These are phyloP conservation scores for Pholiota molesta DNA, from an alignment of 768 basidiomycete genomes.

Conservation along the genomic window DNA sequence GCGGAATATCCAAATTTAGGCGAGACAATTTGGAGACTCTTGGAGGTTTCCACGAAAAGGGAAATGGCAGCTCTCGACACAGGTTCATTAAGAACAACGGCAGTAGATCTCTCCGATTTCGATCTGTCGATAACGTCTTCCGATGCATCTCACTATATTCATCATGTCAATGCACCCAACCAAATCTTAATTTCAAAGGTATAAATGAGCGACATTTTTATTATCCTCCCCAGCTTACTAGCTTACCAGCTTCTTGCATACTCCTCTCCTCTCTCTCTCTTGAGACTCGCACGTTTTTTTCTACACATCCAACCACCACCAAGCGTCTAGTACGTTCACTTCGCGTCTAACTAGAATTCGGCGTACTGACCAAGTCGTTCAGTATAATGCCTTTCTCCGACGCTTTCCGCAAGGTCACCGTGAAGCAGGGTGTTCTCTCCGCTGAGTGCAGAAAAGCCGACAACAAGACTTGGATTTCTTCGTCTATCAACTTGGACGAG, in stretches of 20 bases:
- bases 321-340: too few relatives aligned
- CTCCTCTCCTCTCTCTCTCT: neutral
- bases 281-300: neutral
- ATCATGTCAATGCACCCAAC: neutral
- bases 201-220: neutral
- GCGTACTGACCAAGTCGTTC: neutral
- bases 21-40: neutral
- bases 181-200: neutral
- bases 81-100: neutral
- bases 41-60: neutral
- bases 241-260: neutral
- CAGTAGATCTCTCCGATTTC: slow-evolving; percentile 4
- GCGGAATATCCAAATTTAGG: neutral
- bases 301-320: neutral
- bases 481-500: slow-evolving; percentile 20
- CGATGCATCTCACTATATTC: neutral
- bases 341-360: too few relatives aligned
- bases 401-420: slow-evolving; percentile 17
- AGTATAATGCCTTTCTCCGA: slow-evolving; percentile 21
- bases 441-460: slow-evolving; percentile 21
- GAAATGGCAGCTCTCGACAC: neutral
- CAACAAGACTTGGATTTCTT: slow-evolving; percentile 17
- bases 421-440: slow-evolving; percentile 20
- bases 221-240: neutral
- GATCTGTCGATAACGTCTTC: slow-evolving; percentile 1